These are phyloP conservation scores for Poa pratensis DNA, from an alignment of 176 grass and related monocot species.

Conservation along the genomic window DNA sequence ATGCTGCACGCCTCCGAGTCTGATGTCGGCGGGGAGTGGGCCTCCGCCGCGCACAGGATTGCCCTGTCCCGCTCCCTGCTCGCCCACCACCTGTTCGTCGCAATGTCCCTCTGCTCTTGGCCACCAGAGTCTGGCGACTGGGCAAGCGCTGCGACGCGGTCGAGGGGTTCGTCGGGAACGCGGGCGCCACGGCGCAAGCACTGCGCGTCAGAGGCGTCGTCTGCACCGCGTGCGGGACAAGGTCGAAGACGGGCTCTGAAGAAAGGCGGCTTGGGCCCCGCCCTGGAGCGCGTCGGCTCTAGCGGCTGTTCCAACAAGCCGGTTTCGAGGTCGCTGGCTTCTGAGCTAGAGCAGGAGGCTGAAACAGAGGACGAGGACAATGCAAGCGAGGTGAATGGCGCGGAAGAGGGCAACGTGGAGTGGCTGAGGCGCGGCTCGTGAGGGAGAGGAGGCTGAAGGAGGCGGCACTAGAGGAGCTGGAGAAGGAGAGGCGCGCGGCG, in stretches of 20 bases:
- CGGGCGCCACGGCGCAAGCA: slow-evolving; percentile 34
- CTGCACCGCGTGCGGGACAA: slow-evolving; percentile 65
- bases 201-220: slow-evolving; percentile 42
- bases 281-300: slow-evolving; percentile 3
- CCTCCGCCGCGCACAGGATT: slow-evolving; percentile 23
- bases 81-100: slow-evolving; percentile 39
- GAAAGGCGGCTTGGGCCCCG: neutral
- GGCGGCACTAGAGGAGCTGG: slow-evolving; percentile 54
- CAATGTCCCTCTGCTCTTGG: slow-evolving; percentile 34
- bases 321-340: slow-evolving; percentile 30
- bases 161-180: slow-evolving; percentile 48
- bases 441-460: slow-evolving; percentile 59
- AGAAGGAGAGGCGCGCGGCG: slow-evolving; percentile 69
- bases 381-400: slow-evolving; percentile 27
- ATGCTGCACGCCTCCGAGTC: slow-evolving; percentile 43
- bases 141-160: slow-evolving; percentile 44
- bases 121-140: slow-evolving; percentile 49
- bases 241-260: slow-evolving; percentile 57
- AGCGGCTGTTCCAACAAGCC: slow-evolving; percentile 21
- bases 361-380: slow-evolving; percentile 31
- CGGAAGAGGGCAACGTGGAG: slow-evolving; percentile 43
- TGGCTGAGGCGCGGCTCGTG: slow-evolving; percentile 49
- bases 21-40: slow-evolving; percentile 36
- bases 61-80: slow-evolving; percentile 12
- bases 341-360: slow-evolving; percentile 47